Conservation (phyloP, 257 asterid species). For the Gentiana dahurica region DNA sequence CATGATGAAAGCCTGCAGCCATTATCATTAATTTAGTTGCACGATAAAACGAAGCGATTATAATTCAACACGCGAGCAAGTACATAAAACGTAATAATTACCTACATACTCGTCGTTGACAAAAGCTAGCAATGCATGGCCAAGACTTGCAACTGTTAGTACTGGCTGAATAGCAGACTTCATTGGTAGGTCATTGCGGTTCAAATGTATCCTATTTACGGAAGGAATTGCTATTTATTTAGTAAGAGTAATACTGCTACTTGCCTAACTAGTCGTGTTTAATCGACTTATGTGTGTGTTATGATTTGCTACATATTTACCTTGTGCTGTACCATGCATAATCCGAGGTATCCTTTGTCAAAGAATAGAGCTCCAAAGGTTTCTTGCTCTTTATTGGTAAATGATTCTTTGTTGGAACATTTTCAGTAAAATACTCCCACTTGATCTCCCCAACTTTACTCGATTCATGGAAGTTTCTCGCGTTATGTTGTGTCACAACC, state of each 20-base stretch:
- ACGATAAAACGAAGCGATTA: too few relatives aligned
- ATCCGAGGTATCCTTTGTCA: slow-evolving; percentile 60
- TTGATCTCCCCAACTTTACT: slow-evolving; percentile 24
- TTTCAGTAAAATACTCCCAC: slow-evolving; percentile 69
- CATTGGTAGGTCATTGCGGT: slow-evolving; percentile 64
- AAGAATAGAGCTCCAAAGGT: slow-evolving; percentile 54
- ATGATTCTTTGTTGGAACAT: slow-evolving; percentile 29
- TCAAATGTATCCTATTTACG: slow-evolving; percentile 39
- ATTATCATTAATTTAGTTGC: neutral
- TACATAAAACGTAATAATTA: slow-evolving; percentile 12
- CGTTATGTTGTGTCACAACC: slow-evolving; percentile 74
- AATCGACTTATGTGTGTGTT: too few relatives aligned
- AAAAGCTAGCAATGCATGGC: slow-evolving; percentile 71
- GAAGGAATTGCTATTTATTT: too few relatives aligned
- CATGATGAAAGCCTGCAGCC: slow-evolving; percentile 61
- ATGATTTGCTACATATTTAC: slow-evolving; percentile 16
- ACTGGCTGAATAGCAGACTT: slow-evolving; percentile 56
- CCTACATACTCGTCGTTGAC: slow-evolving; percentile 72
- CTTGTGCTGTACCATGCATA: slow-evolving; percentile 91
- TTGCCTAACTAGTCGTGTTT: too few relatives aligned
- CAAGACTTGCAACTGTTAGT: slow-evolving; percentile 68
- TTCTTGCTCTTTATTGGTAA: slow-evolving; percentile 29
- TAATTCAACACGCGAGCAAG: too few relatives aligned
- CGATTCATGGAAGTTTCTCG: slow-evolving; percentile 47
- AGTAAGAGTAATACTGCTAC: too few relatives aligned